Evolutionary conservation across 805 yeast species (phyloP).

Genomic region (Metschnikowia koreensis): DNA sequence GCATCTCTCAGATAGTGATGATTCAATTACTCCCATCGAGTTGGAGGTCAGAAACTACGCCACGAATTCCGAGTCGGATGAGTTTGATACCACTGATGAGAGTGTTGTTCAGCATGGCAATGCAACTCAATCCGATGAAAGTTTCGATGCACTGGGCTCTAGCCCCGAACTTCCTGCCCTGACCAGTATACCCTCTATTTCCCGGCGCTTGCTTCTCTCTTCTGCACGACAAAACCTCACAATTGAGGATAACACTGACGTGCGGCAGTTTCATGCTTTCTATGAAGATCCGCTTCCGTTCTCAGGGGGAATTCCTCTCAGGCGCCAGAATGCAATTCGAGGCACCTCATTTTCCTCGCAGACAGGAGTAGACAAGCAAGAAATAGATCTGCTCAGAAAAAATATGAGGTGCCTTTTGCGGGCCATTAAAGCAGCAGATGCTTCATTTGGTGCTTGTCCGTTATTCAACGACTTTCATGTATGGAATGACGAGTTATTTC

Average conservation of each 20-base stretch:
- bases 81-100: not conserved
- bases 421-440: slow-evolving; percentile 5
- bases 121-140: not conserved
- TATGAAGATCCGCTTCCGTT: not conserved
- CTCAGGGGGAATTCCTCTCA: slow-evolving; percentile 24
- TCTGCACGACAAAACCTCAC: slow-evolving; percentile 27
- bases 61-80: not conserved
- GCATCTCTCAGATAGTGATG: not conserved
- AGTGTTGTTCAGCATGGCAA: not conserved
- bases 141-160: not conserved
- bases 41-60: not conserved
- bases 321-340: slow-evolving; percentile 36
- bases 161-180: not conserved
- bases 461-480: slow-evolving; percentile 7
- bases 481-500: not conserved
- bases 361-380: not conserved
- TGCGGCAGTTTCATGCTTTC: not conserved
- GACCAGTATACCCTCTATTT: not conserved
- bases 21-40: not conserved
- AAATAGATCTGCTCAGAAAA: slow-evolving; percentile 2
- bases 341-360: not conserved
- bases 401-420: slow-evolving; percentile 5
- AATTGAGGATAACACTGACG: slow-evolving; percentile 17
- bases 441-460: slow-evolving; percentile 12
- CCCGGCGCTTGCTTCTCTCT: slow-evolving; percentile 22